Base-by-base conservation (phyloP, 2,329 filamentous ascomycete genomes). In the Penicillium fuscoglaucum region DNA sequence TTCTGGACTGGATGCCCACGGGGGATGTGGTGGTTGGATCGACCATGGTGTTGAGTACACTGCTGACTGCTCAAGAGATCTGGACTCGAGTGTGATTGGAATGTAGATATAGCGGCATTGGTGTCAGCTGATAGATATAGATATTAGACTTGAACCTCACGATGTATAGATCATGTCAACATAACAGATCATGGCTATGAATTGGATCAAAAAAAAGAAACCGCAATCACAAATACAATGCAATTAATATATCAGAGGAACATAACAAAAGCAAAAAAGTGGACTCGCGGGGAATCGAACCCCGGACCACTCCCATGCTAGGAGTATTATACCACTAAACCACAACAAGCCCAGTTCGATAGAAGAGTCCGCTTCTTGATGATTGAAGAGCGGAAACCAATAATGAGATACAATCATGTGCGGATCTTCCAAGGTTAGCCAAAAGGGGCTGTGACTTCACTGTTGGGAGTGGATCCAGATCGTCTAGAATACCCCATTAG, bases 21-120 rank as follows among this genome's bases (percentile, higher is more conserved):
- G 76, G 80, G 10, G 73, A 80, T 0, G 79, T 83, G 3, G 74
- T 79, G 1, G 82, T 90, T 1, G 86, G 84, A 1, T 55, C 81
- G 13, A 80, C 82, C 9, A 88, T 87, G 82, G 73, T 88, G 21
- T 66, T 83, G 24, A 87, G 86, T 51, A 89, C 87, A 0, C 46
- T 88, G 4, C 68, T 90, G 46, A 86, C 86, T 10, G 82, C 82
- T 1, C 70, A 76, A 62, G 84, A 85, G 63, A 82, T 87, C 2
- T 91, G 88, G 88, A 79, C 52, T 8, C 52, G 50, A 29, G 58
- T 66, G 31, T 67, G 12, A 61, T 26, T 8, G 39, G 24, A 7
- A 26, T 17, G 4, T 43, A 21, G 19, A 47, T 26, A 45, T n/a
- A 50, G 10, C 19, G 15, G 9, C n/a, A 49, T 40, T 31, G 21